A percentile compares a stretch with the other conserved stretches of the same genome.
Conservation (phyloP, 345 rosid genomes). For the Erysimum cheiranthoides region DNA sequence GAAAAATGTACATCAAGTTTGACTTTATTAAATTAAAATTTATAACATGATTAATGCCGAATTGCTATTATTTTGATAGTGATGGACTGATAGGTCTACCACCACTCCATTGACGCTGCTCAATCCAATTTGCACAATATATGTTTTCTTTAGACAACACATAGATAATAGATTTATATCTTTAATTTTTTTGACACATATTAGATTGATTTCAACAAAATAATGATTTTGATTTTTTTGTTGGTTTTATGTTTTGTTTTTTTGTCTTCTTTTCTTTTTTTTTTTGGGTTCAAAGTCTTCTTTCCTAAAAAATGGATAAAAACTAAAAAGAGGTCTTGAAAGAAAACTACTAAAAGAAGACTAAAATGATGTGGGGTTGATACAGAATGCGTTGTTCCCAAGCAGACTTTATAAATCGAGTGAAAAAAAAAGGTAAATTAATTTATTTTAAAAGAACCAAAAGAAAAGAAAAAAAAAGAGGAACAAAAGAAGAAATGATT, state of each 20-base stretch:
- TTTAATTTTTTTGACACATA: not conserved
- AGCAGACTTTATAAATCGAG: slow-evolving; percentile 61
- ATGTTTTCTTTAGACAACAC: not conserved
- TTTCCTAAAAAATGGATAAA: slow-evolving; percentile 26
- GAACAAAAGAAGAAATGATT: slow-evolving; percentile 51
- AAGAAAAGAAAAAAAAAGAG: slow-evolving; percentile 41
- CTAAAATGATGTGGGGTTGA: slow-evolving; percentile 43
- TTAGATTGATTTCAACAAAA: not conserved
- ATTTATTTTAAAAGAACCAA: slow-evolving; percentile 19
- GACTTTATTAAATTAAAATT: slow-evolving; percentile 13
- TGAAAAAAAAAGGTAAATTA: slow-evolving; percentile 42
- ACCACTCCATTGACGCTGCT: slow-evolving; percentile 33
- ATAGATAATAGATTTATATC: not conserved
- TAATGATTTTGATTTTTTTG: not conserved
- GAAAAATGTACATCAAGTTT: slow-evolving; percentile 9
- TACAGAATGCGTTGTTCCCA: slow-evolving; percentile 75
- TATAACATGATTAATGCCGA: slow-evolving; percentile 26
- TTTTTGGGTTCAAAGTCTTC: not conserved
- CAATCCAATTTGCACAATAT: slow-evolving; percentile 11
- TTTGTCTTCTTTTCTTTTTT: slow-evolving; percentile 9
- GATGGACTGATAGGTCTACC: slow-evolving; percentile 34
- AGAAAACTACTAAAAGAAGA: slow-evolving; percentile 22
- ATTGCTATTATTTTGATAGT: slow-evolving; percentile 39
- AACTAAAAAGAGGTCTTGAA: slow-evolving; percentile 32
- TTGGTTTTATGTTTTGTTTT: slow-evolving; percentile 20